Percentiles rank a stretch among this genome's conserved stretches.
Conservation (phyloP, 2,329 filamentous ascomycete genomes). For the Ramularia collo-cygni region DNA sequence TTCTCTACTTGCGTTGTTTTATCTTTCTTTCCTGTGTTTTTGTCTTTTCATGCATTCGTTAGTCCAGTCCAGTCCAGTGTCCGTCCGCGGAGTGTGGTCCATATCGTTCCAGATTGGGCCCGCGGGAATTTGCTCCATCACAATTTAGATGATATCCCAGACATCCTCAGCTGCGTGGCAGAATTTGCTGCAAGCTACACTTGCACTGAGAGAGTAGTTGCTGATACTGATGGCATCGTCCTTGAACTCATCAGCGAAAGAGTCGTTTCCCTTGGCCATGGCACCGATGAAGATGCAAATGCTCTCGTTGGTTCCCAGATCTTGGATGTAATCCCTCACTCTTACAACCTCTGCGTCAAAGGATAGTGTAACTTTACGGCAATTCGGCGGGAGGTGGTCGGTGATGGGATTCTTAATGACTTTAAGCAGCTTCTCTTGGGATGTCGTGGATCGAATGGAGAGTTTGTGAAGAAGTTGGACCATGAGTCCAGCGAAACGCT, state of each 20-base stretch:
- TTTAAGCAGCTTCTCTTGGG: constrained; percentile 92
- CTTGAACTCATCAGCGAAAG: constrained; percentile 89
- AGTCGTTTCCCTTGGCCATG: constrained; percentile 95
- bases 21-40: background rate
- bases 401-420: constrained; percentile 98
- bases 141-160: constrained; percentile 77
- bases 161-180: constrained; percentile 96
- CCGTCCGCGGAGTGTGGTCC: too few species aligned
- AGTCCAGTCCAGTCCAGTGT: background rate
- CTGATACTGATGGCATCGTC: constrained; percentile 98
- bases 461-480: constrained; percentile 93
- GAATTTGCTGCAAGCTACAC: constrained; percentile 98
- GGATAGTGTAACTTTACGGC: constrained; percentile 93
- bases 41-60: background rate
- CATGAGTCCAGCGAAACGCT: constrained; percentile 97
- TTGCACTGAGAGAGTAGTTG: constrained; percentile 94
- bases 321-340: constrained; percentile 80
- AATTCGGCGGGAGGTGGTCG: constrained; percentile 92
- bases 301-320: constrained; percentile 74
- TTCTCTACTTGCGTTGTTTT: too few species aligned
- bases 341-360: constrained; percentile 86
- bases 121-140: background rate
- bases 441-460: constrained; percentile 92
- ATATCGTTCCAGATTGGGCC: background rate
- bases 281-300: constrained; percentile 97